A percentile compares a stretch with the other conserved stretches of the same genome.
These are phyloP conservation scores for Zasmidium citrigriseum DNA, from an alignment of 2,329 filamentous ascomycete species.

Conservation along the genomic window DNA sequence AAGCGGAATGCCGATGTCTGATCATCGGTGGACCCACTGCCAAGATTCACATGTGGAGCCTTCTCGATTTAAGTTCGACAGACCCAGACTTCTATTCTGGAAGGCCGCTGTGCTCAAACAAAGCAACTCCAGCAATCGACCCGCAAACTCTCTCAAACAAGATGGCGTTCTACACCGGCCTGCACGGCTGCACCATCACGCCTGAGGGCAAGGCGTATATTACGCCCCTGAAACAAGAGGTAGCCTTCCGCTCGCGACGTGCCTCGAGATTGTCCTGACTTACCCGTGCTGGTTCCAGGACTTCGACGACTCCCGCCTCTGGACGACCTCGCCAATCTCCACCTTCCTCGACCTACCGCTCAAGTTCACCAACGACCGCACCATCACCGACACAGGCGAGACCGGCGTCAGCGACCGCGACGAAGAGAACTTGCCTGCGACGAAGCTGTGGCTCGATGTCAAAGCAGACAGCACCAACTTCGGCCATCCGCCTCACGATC, in stretches of 20 bases:
- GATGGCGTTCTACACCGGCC: not conserved
- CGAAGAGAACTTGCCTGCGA: not conserved
- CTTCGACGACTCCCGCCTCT: not conserved
- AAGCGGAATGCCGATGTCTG: no score
- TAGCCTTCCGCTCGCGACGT: not conserved
- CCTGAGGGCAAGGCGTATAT: not conserved
- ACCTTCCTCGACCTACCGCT: not conserved
- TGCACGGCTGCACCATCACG: not conserved
- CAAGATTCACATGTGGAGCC: no score
- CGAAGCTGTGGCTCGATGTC: not conserved
- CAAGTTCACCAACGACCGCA: not conserved
- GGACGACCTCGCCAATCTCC: not conserved
- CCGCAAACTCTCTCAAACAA: not conserved
- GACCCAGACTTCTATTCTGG: no score
- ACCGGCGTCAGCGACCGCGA: not conserved
- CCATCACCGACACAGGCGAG: not conserved
- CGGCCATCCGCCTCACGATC: not conserved
- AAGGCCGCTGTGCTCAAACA: no score
- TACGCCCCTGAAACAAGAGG: not conserved
- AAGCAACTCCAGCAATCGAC: no score
- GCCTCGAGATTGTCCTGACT: not conserved
- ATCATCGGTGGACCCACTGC: no score
- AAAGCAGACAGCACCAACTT: not conserved
- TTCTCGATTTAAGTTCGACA: no score
- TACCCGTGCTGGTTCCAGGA: not conserved